A percentile compares a stretch with the other conserved stretches of the same genome.
These are phyloP conservation scores for Emmonsiellopsis sp. DNA, from an alignment of 2,329 filamentous ascomycete species.

Conservation along the genomic window DNA sequence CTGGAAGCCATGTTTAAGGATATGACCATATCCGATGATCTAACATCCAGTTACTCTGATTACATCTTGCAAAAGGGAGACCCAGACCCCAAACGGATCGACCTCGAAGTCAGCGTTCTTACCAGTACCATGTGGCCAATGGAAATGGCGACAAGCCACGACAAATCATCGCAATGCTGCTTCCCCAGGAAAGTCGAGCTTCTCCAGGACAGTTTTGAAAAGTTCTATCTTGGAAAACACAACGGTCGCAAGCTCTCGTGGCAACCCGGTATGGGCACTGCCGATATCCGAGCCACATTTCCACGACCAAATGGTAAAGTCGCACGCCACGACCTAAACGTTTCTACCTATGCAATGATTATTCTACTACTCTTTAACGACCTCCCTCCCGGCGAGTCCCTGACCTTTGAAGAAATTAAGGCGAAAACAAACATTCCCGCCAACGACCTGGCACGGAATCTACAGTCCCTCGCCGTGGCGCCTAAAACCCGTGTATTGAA, in stretches of 20 bases:
- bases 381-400: conserved; percentile 40
- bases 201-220: conserved; percentile 75
- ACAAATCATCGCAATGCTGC: conserved; percentile 45
- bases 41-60: conserved; percentile 66
- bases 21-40: conserved; percentile 76
- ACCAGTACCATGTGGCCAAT: conserved; percentile 94
- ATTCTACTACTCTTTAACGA: conserved; percentile 86
- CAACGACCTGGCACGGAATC: conserved; percentile 62
- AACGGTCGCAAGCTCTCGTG: conserved; percentile 84
- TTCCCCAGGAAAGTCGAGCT: conserved; percentile 66
- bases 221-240: conserved; percentile 79
- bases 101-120: conserved; percentile 74
- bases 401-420: conserved; percentile 70
- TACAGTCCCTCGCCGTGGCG: conserved; percentile 73
- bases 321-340: conserved; percentile 78
- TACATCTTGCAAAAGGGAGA: conserved; percentile 54
- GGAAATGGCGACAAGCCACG: conserved; percentile 63
- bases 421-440: conserved; percentile 68
- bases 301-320: conserved; percentile 60
- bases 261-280: conserved; percentile 66
- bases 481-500: conserved; percentile 72
- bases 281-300: conserved; percentile 77
- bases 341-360: conserved; percentile 87
- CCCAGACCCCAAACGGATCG: conserved; percentile 54
- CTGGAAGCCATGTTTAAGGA: conserved; percentile 98